Percentiles rank a stretch among this genome's conserved stretches.
phyloP scores from a whole-genome alignment of 1,284 basidiomycete genomes.

The Moniliella sp. region DNA sequence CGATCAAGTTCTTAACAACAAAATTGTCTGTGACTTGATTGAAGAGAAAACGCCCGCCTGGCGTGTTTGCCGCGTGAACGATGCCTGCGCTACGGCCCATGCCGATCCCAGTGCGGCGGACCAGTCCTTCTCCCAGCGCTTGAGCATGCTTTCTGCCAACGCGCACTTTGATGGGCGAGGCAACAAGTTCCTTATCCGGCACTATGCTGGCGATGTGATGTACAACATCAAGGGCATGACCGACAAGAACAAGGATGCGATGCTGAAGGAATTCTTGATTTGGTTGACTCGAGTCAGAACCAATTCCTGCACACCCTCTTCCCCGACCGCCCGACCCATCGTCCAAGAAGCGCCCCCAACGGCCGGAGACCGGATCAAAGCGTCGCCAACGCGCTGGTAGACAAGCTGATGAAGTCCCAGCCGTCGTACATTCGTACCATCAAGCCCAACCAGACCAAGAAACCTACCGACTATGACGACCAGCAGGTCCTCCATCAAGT shows the following conservation, averaged over 20 bases:
- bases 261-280: conserved; percentile 84
- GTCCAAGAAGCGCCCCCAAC: conserved; percentile 92
- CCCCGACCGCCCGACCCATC: conserved; percentile 80
- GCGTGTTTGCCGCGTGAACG: conserved; percentile 89
- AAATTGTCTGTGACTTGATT: conserved; percentile 86
- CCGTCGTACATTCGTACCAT: conserved; percentile 98
- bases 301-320: conserved; percentile 61
- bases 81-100: conserved; percentile 91
- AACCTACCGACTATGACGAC: conserved; percentile 68
- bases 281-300: conserved; percentile 44
- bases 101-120: conserved; percentile 90
- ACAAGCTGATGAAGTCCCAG: conserved; percentile 82
- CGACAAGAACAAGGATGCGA: conserved; percentile 96
- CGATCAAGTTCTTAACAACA: conserved; percentile 47
- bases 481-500: conserved; percentile 93
- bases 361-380: conserved; percentile 92
- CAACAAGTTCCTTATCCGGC: conserved; percentile 45
- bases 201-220: conserved; percentile 75
- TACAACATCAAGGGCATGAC: conserved; percentile 96
- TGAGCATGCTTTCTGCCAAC: conserved; percentile 41
- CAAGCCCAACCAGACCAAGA: conserved; percentile 95
- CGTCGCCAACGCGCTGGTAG: conserved; percentile 72
- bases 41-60: conserved; percentile 88
- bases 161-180: conserved; percentile 50
- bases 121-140: conserved; percentile 86